Base-by-base conservation (phyloP, 768 basidiomycete genomes). In the Clavaria fumosa region DNA sequence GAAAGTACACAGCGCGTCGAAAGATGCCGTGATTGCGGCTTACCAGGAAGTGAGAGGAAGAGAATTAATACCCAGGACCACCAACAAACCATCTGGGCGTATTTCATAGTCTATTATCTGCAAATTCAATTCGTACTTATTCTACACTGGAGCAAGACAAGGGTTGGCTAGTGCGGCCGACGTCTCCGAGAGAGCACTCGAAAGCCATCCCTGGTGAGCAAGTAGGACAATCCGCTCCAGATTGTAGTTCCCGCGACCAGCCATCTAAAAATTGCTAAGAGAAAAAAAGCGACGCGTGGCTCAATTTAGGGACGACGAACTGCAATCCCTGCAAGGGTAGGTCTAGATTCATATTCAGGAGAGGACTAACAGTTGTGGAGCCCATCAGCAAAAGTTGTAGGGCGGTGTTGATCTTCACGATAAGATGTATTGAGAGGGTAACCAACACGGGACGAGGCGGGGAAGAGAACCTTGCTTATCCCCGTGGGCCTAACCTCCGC, bases 371-470 rank as follows among this genome's bases (percentile, higher is more conserved):
- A 0, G 90, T 93, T 3, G 88, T 91, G 0, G 63, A 56, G 2
- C 88, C 91, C 84, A 99, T 95, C 12, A 99, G 63, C 5, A 81
- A 56, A 9, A 99, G 72, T 54, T 99, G 93, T 4, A 96, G 68
- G 5, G 78, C 78, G 0, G 93, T 99, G 53, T 99, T 99, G 43
- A 86, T 66, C 85, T 95, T 1, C 17, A 14, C 32, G 30, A 6
- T 30, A 36, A 41, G 34, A 31, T 9, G 12, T 14, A 33, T 26
- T 23, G 39, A 27, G 6, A 32, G 23, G 17, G 23, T 24, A 18
- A 18, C 2, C 23, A 23, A 30, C 5, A 30, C 18, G 34, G 4
- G 14, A 15, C 20, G 22, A 28, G 22, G 30, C 43, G 7, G 5
- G 10, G 9, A 4, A 36, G 41, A 34, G 28, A 27, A 81, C 85